Percentiles rank a stretch among this genome's conserved stretches.
These are phyloP conservation scores for Oleoguttula mirabilis DNA, from an alignment of 495 filamentous ascomycete genomes.

Conservation along the genomic window DNA sequence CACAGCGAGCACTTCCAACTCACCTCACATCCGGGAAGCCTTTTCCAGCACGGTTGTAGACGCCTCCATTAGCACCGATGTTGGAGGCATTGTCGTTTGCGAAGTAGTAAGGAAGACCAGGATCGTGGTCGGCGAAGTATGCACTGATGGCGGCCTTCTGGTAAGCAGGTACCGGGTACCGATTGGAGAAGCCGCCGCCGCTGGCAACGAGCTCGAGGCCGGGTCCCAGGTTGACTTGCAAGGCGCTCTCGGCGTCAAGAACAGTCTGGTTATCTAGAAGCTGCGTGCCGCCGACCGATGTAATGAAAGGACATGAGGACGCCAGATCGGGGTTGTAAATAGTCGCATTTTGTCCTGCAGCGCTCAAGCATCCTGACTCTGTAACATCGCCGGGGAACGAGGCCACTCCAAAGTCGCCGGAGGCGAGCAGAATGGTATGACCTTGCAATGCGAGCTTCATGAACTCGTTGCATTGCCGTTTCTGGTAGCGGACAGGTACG, in stretches of 20 bases:
- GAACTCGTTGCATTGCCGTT: conserved; percentile 21
- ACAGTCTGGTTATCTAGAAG: conserved; percentile 7
- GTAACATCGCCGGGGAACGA: not conserved
- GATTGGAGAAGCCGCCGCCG: conserved; percentile 16
- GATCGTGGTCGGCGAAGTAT: conserved; percentile 3
- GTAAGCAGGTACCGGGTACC: conserved; percentile 9
- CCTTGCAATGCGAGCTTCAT: conserved; percentile 23
- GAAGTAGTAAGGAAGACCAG: conserved; percentile 8
- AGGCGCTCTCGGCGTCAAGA: conserved; percentile 11
- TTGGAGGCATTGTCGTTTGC: not conserved
- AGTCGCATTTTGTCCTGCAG: conserved; percentile 2
- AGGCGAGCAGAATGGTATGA: conserved; percentile 11
- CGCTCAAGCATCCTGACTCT: not conserved
- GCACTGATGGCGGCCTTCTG: conserved; percentile 7
- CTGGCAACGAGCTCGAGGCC: conserved; percentile 1
- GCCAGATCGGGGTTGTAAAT: conserved; percentile 9
- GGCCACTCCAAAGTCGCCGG: conserved; percentile 18
- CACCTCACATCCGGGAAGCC: conserved; percentile 61
- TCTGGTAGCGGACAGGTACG: conserved; percentile 4
- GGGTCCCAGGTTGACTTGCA: conserved; percentile 6
- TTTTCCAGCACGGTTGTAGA: conserved; percentile 45
- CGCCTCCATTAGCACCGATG: conserved; percentile 19
- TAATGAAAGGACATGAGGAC: conserved; percentile 7
- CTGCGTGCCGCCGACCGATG: conserved; percentile 8
- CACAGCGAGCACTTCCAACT: no score